Evolutionary conservation across 371 early-diverging fungal genomes (phyloP).

Genomic region (Zychaea mexicana): DNA sequence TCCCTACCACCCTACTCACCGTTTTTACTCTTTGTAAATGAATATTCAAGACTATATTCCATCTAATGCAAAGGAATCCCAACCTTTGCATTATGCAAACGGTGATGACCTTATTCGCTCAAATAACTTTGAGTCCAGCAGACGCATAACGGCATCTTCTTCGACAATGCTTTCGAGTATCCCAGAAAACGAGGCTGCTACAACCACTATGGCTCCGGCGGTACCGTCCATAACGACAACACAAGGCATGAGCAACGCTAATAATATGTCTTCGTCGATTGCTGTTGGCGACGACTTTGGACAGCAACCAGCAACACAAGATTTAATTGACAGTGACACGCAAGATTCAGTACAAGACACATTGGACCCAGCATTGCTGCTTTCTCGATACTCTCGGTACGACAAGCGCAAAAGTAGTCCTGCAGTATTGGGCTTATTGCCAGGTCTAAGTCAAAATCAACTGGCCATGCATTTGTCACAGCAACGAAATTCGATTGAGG

Average conservation of each 20-base stretch:
- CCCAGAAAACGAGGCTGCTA: background rate
- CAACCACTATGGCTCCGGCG: background rate
- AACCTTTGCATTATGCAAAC: background rate
- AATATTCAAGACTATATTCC: background rate
- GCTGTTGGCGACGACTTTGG: background rate
- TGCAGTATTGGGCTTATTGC: slow-evolving; percentile 44
- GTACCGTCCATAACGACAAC: background rate
- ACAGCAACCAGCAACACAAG: background rate
- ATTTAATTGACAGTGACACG: background rate
- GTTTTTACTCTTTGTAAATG: background rate
- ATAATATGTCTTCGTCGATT: too few species aligned
- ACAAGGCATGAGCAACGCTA: background rate
- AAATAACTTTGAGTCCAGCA: background rate
- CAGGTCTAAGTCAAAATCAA: slow-evolving; percentile 35
- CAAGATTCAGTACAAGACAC: background rate
- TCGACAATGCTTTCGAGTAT: background rate
- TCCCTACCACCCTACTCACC: background rate
- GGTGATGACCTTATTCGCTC: background rate
- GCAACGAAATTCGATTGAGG: slow-evolving; percentile 54
- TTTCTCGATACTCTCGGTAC: slow-evolving; percentile 13
- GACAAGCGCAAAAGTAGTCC: slow-evolving; percentile 56
- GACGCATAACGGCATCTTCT: background rate
- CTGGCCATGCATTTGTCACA: slow-evolving; percentile 41
- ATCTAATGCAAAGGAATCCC: background rate
- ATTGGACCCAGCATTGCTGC: slow-evolving; percentile 14